Base-by-base conservation (phyloP, 352 stramenopile species). In the Globisporangium paroecandrum region DNA sequence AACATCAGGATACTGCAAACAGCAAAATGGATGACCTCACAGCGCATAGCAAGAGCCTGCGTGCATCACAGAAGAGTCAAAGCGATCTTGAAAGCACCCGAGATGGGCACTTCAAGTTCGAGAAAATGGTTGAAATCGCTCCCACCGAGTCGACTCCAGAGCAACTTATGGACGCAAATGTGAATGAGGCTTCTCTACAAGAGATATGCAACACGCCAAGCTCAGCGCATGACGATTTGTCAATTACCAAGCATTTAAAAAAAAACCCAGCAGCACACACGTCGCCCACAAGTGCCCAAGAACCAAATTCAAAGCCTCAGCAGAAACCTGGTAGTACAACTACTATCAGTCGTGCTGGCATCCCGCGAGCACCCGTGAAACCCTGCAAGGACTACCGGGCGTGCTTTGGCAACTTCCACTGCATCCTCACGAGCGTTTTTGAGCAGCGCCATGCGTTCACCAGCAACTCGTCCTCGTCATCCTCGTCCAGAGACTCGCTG, bases 381-480 rank as follows among this genome's bases (percentile, higher is more conserved):
- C 63, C 76, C 4, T 77, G 76, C 49, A 75, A 74, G 32, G 82
- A 91, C 69, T 93, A 93, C 62, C 69, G 76, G 6, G 66, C 62
- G 38, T 87, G 87, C 65, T 93, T 90, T 69, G 70, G 59, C 62
- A 90, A 83, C 49, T 93, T 93, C 63, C 80, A 84, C 68, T 93
- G 85, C 73, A 91, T 91, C 43, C 73, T 93, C 56, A 90, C 85
- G 2, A 82, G 78, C 46, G 80, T 90, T 15, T 91, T 80, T 55
- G 85, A 93, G 75, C 83, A 90, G 54, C 69, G 73, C 0, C 43
- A 57, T 15, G 62, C 68, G 2, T 69, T 72, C 59, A 46, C 1
- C 56, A 61, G 32, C n/a, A 46, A 12, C 18, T 58, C 13, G 13
- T 38, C 24, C 27, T 55, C 49, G 0, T 69, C 61, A 6, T 69